A percentile compares a stretch with the other conserved stretches of the same genome.
Conservation (phyloP, 2,329 filamentous ascomycete species). For the Talaromyces sp. region DNA sequence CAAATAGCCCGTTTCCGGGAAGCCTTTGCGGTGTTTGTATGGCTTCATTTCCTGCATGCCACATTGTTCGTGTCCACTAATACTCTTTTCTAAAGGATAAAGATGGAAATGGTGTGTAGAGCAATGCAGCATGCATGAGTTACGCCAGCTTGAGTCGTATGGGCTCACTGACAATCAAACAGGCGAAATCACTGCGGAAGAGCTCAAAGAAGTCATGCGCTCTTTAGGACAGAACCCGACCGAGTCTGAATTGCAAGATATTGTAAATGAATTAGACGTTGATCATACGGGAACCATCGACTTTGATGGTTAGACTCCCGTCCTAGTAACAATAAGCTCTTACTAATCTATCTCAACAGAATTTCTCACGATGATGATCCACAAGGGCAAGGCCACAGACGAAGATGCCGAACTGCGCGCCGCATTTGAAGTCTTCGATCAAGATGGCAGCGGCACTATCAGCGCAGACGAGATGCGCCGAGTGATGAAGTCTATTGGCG, state of each 20-base stretch:
- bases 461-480: conserved; percentile 83
- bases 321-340: no score
- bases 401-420: conserved; percentile 88
- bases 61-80: neutral
- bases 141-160: no score
- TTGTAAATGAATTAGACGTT: conserved; percentile 91
- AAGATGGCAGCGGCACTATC: conserved; percentile 89
- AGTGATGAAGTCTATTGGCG: conserved; percentile 88
- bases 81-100: conserved; percentile 63
- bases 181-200: conserved; percentile 92
- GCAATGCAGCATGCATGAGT: no score
- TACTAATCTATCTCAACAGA: conserved; percentile 51
- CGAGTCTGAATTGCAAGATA: conserved; percentile 85
- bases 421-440: conserved; percentile 87
- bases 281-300: conserved; percentile 93
- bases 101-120: conserved; percentile 79
- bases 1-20: conserved; percentile 99
- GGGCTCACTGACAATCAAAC: conserved; percentile 13
- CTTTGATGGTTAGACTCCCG: conserved; percentile 68
- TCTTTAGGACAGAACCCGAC: conserved; percentile 86
- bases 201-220: conserved; percentile 86
- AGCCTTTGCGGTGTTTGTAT: conserved; percentile 99
- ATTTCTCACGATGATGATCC: conserved; percentile 90
- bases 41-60: conserved; percentile 42
- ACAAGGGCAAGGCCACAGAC: conserved; percentile 92